phyloP scores from a whole-genome alignment of 1,284 basidiomycete species.

The Cryptococcus sp. region DNA sequence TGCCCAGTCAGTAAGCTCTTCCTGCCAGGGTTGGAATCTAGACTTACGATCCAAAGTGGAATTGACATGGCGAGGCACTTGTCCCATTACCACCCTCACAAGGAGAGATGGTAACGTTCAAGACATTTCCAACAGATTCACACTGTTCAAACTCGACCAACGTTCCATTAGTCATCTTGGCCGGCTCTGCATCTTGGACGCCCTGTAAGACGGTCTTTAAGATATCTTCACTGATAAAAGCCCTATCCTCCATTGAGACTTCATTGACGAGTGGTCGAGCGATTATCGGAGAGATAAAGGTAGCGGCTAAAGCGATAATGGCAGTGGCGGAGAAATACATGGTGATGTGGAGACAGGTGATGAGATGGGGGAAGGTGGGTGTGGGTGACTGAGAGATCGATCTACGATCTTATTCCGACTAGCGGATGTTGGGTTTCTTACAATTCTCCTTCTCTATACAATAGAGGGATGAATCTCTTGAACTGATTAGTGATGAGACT shows the following conservation, averaged over 20 bases:
- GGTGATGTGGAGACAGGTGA: not conserved
- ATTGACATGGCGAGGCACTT: conserved; percentile 18
- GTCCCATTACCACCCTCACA: conserved; percentile 27
- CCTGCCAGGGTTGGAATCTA: too few species aligned
- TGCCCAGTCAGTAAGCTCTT: not conserved
- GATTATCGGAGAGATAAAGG: not conserved
- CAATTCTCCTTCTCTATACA: too few species aligned
- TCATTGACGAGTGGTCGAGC: not conserved
- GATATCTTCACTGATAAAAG: too few species aligned
- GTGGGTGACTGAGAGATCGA: not conserved
- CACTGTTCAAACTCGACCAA: conserved; percentile 1
- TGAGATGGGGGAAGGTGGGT: not conserved
- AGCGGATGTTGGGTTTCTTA: too few species aligned
- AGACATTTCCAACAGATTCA: conserved; percentile 9
- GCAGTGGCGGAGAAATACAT: not conserved
- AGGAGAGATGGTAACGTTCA: conserved; percentile 14
- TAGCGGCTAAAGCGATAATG: not conserved
- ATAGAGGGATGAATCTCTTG: too few species aligned
- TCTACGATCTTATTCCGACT: not conserved
- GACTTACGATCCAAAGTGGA: conserved; percentile 22
- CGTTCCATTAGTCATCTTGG: not conserved
- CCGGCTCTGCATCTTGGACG: not conserved
- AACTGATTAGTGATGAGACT: too few species aligned
- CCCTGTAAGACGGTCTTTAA: not conserved
- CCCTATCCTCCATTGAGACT: not conserved